Percentiles rank a stretch among this genome's conserved stretches.
Conservation (phyloP, 192 early-diverging fungal species). For the Coemansia sp. region DNA sequence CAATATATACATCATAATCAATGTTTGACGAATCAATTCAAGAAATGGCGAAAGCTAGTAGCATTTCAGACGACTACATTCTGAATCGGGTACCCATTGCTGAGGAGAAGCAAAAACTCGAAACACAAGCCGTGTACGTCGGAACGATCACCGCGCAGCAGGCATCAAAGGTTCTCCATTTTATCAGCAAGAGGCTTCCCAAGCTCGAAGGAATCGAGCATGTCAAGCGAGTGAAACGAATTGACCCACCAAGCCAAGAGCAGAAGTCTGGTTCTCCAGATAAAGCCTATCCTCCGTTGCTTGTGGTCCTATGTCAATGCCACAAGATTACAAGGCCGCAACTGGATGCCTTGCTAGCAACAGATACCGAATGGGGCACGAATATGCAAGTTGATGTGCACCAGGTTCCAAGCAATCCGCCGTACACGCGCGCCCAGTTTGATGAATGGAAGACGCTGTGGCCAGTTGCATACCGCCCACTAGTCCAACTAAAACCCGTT, state of each 20-base stretch:
- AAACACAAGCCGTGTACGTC: constrained; percentile 36
- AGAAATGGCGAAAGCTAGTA: background rate
- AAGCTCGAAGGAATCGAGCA: constrained; percentile 38
- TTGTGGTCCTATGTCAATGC: constrained; percentile 40
- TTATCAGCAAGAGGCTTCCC: constrained; percentile 19
- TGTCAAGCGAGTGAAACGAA: constrained; percentile 42
- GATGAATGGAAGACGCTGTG: constrained; percentile 76
- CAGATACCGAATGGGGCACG: constrained; percentile 23
- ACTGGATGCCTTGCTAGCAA: constrained; percentile 3
- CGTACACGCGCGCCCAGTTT: constrained; percentile 70
- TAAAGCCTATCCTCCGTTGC: background rate
- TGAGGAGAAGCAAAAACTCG: constrained; percentile 39
- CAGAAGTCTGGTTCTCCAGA: too few species aligned
- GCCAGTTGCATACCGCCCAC: constrained; percentile 75
- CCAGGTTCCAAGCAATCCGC: constrained; percentile 61
- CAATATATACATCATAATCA: background rate
- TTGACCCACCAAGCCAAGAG: background rate
- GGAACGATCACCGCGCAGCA: constrained; percentile 13
- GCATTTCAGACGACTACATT: background rate
- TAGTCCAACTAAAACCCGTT: constrained; percentile 9
- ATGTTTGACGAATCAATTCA: background rate
- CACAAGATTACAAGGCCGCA: constrained; percentile 8
- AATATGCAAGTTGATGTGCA: constrained; percentile 1
- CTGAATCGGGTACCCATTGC: constrained; percentile 27
- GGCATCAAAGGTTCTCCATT: constrained; percentile 21